Evolutionary conservation across 306 rosid species (phyloP), one percentile per base, ranked within the genome.

Genomic region (Corylus heterophylla): DNA sequence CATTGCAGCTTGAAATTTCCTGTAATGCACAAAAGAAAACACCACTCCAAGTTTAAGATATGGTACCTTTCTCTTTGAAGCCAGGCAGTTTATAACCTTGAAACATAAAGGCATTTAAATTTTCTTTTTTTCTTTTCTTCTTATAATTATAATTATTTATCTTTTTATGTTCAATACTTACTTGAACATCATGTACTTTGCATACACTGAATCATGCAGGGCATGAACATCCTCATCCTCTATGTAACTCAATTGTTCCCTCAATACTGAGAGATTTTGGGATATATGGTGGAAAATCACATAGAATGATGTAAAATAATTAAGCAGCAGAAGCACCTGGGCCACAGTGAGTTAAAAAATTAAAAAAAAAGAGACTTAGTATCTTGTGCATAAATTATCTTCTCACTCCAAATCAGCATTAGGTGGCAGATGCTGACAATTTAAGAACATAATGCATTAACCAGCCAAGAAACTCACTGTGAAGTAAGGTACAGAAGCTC

Each of bases 1-100:
- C 99, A 96, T 96, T 63, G 97, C 94, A 70, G 88, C 96, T 81
- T 91, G 98, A 80, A 96, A 96, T 81, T 91, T 96, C 85, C 99
- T 96, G 88, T 69, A 80, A 64, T 58, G 56, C 50, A 76, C 10
- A 50, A 75, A 81, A 62, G 35, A 27, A 87, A 71, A 37, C 31
- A 72, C 42, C 16, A 69, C 16, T 50, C 85, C 45, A 44, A 76
- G n/a, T 25, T 74, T 35, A 52, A 76, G 81, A 64, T 70, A 29
- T 50, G 35, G 79, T 54, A 18, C 76, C 22, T 73, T 82, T 78
- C 69, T 42, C 52, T n/a, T 66, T 18, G 49, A 47, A 39, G 37
- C 39, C 12, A 8, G 35, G 3, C 12, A 68, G 76, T 61, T 54
- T 14, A 52, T 42, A 10, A 27, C 68, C 45, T 49, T 55, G 27